Evolutionary conservation across 371 early-diverging fungal genomes (phyloP).

Genomic region (Circinella umbellata): DNA sequence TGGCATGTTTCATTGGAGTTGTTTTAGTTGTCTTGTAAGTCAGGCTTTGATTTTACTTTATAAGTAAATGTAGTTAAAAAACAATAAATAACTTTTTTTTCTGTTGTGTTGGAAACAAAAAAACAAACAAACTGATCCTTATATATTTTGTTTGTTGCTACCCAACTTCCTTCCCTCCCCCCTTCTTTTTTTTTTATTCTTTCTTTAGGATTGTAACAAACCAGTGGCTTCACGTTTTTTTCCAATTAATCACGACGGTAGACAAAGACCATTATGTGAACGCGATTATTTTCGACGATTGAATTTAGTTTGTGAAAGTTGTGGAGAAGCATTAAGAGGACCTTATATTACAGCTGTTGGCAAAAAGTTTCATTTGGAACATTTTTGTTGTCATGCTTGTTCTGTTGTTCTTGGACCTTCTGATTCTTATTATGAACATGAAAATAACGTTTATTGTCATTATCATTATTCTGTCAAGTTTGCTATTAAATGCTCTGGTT

Average conservation of each 20-base stretch:
- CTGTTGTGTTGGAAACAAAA: no score
- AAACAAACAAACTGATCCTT: neutral
- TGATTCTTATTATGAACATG: conserved; percentile 95
- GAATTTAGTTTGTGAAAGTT: conserved; percentile 87
- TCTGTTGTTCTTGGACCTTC: conserved; percentile 93
- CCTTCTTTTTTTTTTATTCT: neutral
- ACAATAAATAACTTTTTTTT: no score
- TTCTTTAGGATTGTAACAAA: conserved; percentile 77
- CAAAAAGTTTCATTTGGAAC: conserved; percentile 94
- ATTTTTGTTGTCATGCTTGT: conserved; percentile 96
- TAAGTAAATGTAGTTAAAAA: no score
- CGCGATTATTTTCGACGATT: conserved; percentile 87
- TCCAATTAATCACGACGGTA: conserved; percentile 65
- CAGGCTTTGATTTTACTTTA: neutral
- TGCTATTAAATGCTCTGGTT: conserved; percentile 84
- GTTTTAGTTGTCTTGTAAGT: conserved; percentile 90
- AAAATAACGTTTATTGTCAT: conserved; percentile 90
- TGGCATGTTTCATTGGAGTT: conserved; percentile 88
- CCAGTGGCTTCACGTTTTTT: conserved; percentile 92
- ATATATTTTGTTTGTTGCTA: neutral
- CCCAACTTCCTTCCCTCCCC: neutral
- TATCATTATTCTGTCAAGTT: conserved; percentile 90
- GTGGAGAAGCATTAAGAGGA: conserved; percentile 88
- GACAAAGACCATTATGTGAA: conserved; percentile 76
- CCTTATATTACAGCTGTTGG: conserved; percentile 93